phyloP scores from a whole-genome alignment of 2,329 filamentous ascomycete genomes.

The Sporothrix dimorphospora region DNA sequence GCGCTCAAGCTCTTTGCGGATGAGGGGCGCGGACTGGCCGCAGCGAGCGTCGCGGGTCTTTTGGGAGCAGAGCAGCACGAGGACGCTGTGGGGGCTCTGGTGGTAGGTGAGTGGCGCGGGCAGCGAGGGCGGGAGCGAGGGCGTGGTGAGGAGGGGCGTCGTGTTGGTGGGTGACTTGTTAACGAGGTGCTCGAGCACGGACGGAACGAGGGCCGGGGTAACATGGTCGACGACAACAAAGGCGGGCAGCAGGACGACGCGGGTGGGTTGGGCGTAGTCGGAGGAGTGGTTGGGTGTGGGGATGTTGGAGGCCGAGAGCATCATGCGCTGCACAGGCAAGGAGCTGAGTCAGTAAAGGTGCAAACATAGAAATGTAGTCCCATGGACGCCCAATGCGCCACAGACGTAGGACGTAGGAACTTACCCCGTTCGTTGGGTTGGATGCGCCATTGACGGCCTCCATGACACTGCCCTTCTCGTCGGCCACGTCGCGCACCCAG shows the following conservation, averaged over 20 bases:
- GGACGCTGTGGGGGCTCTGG: slow-evolving; percentile 77
- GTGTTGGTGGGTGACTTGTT: slow-evolving; percentile 74
- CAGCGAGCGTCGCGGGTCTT: slow-evolving; percentile 93
- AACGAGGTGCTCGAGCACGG: slow-evolving; percentile 72
- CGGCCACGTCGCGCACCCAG: slow-evolving; percentile 86
- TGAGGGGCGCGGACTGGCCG: slow-evolving; percentile 86
- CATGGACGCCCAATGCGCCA: background rate
- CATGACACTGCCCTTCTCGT: slow-evolving; percentile 87
- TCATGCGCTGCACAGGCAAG: slow-evolving; percentile 65
- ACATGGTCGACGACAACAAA: slow-evolving; percentile 85
- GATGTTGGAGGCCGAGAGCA: slow-evolving; percentile 91
- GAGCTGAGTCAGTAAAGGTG: background rate
- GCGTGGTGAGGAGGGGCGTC: slow-evolving; percentile 55
- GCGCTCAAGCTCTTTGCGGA: slow-evolving; percentile 86
- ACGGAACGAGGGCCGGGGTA: slow-evolving; percentile 71
- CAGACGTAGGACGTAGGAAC: slow-evolving; percentile 47
- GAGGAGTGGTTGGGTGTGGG: slow-evolving; percentile 70
- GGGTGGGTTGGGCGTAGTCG: slow-evolving; percentile 71
- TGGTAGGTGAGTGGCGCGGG: slow-evolving; percentile 49
- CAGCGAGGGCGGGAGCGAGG: slow-evolving; percentile 35
- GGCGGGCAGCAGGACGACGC: slow-evolving; percentile 79
- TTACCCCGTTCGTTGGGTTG: slow-evolving; percentile 69
- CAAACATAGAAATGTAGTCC: background rate
- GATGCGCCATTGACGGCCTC: slow-evolving; percentile 66
- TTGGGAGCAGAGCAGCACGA: slow-evolving; percentile 94